These are phyloP conservation scores for Diaporthe destruens DNA, from an alignment of 2,329 filamentous ascomycete genomes.

Conservation along the genomic window DNA sequence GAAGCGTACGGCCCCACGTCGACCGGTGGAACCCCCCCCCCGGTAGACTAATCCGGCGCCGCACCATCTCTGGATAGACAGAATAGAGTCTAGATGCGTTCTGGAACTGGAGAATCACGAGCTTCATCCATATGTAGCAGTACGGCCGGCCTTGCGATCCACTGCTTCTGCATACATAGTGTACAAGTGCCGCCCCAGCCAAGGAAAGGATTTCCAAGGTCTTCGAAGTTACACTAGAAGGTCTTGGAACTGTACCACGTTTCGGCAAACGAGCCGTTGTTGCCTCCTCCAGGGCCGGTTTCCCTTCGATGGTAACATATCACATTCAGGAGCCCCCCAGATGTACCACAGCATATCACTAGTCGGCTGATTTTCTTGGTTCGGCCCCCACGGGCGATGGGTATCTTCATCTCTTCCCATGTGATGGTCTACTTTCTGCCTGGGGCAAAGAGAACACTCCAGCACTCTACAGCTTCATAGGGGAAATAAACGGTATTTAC, in stretches of 20 bases:
- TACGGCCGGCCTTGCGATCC: neutral
- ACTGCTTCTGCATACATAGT: constrained; percentile 3
- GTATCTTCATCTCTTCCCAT: neutral
- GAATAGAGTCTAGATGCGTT: neutral
- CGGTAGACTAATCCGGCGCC: neutral
- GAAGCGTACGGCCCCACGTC: neutral
- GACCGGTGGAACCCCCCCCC: neutral
- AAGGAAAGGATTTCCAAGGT: constrained; percentile 4
- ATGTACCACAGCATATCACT: neutral
- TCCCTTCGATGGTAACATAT: constrained; percentile 15
- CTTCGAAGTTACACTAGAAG: too few species aligned
- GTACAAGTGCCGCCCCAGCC: constrained; percentile 12
- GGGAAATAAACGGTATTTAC: too few species aligned
- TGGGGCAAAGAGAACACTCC: neutral
- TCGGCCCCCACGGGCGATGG: neutral
- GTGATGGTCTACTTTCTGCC: neutral
- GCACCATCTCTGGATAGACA: constrained; percentile 1
- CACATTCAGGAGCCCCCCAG: neutral
- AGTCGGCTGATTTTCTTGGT: neutral
- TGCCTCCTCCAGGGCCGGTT: neutral
- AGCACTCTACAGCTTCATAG: too few species aligned
- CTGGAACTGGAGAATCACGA: neutral
- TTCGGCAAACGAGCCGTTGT: neutral
- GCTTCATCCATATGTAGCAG: neutral
- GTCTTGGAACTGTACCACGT: constrained; percentile 10